Evolutionary conservation across 306 rosid genomes (phyloP).

Genomic region (Chamaecrista fasciculata): DNA sequence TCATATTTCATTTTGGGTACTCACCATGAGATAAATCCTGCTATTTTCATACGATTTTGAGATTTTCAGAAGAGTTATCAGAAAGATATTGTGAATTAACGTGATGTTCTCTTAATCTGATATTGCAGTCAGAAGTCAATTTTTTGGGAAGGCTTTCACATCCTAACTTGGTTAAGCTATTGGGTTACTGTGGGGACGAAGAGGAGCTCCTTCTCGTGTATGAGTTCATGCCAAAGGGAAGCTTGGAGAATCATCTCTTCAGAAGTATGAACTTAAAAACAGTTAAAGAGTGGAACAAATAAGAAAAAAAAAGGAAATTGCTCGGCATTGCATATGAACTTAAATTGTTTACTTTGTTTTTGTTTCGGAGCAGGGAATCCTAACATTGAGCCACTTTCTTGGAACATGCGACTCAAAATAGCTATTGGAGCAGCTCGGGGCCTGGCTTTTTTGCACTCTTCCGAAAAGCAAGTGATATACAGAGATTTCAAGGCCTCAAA

Average conservation of each 20-base stretch:
- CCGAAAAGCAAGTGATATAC: constrained; percentile 71
- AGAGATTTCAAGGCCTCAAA: constrained; percentile 94
- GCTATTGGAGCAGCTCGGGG: constrained; percentile 90
- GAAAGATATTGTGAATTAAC: neutral
- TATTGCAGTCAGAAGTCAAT: constrained; percentile 72
- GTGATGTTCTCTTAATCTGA: constrained; percentile 21
- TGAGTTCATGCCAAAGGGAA: constrained; percentile 82
- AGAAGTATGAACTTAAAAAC: constrained; percentile 55
- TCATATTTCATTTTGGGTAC: neutral
- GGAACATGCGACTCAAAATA: constrained; percentile 72
- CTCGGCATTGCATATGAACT: constrained; percentile 8
- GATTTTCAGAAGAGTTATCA: no score
- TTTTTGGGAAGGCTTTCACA: constrained; percentile 80
- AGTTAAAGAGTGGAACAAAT: neutral
- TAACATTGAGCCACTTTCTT: constrained; percentile 52
- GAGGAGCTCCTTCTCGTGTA: constrained; percentile 82
- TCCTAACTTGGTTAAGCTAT: constrained; percentile 77
- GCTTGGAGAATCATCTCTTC: constrained; percentile 90
- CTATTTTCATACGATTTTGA: neutral
- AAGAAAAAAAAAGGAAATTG: neutral
- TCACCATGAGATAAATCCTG: neutral
- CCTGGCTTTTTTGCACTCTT: constrained; percentile 70
- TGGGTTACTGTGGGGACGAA: constrained; percentile 75
- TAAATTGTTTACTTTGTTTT: constrained; percentile 15
- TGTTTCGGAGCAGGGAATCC: constrained; percentile 49